Base-by-base conservation (phyloP, 176 grass and related monocot species). In the sorghum (Sorghum bicolor) region DNA sequence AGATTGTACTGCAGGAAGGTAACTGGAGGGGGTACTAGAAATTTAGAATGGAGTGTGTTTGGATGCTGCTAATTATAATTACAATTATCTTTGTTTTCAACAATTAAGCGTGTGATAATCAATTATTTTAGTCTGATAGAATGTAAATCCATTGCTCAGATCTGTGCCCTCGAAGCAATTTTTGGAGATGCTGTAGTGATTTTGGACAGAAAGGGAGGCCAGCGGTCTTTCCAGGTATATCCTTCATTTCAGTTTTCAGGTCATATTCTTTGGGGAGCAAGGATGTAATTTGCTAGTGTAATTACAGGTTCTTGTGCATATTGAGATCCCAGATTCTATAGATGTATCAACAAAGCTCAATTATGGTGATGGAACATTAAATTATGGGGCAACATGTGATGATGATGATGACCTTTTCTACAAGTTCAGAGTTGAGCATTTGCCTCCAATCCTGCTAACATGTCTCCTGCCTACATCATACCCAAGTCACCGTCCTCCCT, bases 131-230 rank as follows among this genome's bases (percentile, higher is more conserved):
- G 24, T 24, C 65, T 89, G 32, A 82, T 82, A 72, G 0, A 73
- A 65, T 77, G 19, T 69, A 57, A 77, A 66, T 90, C 3, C 75
- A 43, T 77, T 88, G 25, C 40, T 57, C 88, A 97, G 94, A 71
- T 94, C 33, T 85, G 91, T 75, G 94, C 81, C 70, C 90, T 97
- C 58, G 78, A 94, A 70, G 92, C 92, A 87, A 97, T 97, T 83
- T 97, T 94, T 60, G 92, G 89, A 71, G 90, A 94, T 64, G 85
- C 79, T 76, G 75, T 89, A 81, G 71, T 80, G 25, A 78, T 88
- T 83, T 82, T 87, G 24, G 12, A 89, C 80, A 92, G 70, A 64
- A 88, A 92, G 77, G 77, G 70, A 75, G 90, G 83, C 30, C 86
- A 89, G 65, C 65, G 90, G 26, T 91, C 80, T 72, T 94, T 97